Conservation (phyloP, 164 flowering plant species). For the Aristolochia californica region DNA sequence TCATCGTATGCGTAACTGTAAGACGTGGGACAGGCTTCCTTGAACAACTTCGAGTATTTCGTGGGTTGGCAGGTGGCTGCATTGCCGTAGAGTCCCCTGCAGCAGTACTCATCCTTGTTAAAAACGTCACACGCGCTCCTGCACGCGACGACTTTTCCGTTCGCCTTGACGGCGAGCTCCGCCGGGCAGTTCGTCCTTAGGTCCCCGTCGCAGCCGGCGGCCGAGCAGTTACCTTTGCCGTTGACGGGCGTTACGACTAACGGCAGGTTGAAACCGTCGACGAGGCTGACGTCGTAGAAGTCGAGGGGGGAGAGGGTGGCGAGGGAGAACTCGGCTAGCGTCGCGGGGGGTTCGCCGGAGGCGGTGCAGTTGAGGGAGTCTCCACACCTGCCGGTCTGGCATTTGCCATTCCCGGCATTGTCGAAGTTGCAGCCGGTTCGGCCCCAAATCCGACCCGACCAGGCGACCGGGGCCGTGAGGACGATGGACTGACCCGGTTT, state of each 20-base stretch:
- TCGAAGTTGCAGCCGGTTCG: conserved; percentile 87
- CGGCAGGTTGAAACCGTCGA: conserved; percentile 84
- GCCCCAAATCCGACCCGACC: conserved; percentile 94
- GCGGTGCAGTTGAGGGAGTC: conserved; percentile 45
- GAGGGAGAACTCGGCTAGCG: conserved; percentile 89
- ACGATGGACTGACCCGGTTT: conserved; percentile 49
- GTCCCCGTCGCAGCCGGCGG: conserved; percentile 68
- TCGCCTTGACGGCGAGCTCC: conserved; percentile 47
- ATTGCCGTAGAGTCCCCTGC: conserved; percentile 55
- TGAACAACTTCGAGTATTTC: conserved; percentile 63
- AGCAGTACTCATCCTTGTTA: conserved; percentile 73
- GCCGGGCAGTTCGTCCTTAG: conserved; percentile 49
- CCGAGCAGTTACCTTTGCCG: conserved; percentile 64
- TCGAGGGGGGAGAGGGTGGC: conserved; percentile 37
- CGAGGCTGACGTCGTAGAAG: conserved; percentile 92
- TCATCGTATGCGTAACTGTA: conserved; percentile 95
- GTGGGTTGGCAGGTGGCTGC: conserved; percentile 54
- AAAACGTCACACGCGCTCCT: conserved; percentile 89
- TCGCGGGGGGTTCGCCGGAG: conserved; percentile 63
- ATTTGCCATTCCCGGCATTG: conserved; percentile 45
- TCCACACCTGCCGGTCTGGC: conserved; percentile 83
- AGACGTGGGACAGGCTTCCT: conserved; percentile 69
- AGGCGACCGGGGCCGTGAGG: conserved; percentile 58
- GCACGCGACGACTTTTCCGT: conserved; percentile 48
- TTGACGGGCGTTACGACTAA: conserved; percentile 44